A percentile compares a stretch with the other conserved stretches of the same genome.
These are phyloP conservation scores for Annulohypoxylon nitens DNA, from an alignment of 495 filamentous ascomycete species.

Conservation along the genomic window DNA sequence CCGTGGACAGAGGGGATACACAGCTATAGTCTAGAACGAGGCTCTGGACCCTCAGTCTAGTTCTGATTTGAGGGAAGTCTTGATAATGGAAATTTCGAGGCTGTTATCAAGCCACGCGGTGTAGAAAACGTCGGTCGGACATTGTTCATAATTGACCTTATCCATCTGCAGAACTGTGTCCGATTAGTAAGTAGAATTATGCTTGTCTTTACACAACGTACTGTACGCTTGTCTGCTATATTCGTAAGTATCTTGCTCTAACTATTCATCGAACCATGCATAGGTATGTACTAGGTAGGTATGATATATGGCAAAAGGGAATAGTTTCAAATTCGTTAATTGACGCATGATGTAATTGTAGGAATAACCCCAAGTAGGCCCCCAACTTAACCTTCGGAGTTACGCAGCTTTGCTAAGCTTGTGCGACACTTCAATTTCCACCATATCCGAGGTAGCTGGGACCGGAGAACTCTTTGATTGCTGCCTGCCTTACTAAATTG, in stretches of 20 bases:
- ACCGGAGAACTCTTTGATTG: background rate
- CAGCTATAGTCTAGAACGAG: background rate
- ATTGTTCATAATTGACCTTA: too few species aligned
- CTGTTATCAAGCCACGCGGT: background rate
- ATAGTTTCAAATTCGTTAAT: conserved; percentile 1
- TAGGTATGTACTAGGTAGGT: background rate
- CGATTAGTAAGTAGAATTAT: background rate
- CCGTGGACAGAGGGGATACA: background rate
- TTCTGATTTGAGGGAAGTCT: too few species aligned
- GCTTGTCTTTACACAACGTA: background rate
- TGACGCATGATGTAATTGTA: background rate
- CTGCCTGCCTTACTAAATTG: conserved; percentile 10
- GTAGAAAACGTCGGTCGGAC: background rate
- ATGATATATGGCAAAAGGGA: background rate
- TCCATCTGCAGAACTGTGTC: too few species aligned
- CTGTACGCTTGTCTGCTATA: background rate
- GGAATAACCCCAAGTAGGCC: too few species aligned
- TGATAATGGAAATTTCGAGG: too few species aligned
- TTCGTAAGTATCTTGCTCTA: background rate
- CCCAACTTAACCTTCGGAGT: too few species aligned
- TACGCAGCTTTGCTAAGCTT: background rate
- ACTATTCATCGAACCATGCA: background rate
- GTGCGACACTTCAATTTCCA: background rate
- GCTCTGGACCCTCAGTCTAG: background rate
- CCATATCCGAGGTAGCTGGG: background rate